A percentile compares a stretch with the other conserved stretches of the same genome.
Evolutionary conservation across 2,329 filamentous ascomycete genomes (phyloP).

Genomic region (Purpureocillium lavendulum): DNA sequence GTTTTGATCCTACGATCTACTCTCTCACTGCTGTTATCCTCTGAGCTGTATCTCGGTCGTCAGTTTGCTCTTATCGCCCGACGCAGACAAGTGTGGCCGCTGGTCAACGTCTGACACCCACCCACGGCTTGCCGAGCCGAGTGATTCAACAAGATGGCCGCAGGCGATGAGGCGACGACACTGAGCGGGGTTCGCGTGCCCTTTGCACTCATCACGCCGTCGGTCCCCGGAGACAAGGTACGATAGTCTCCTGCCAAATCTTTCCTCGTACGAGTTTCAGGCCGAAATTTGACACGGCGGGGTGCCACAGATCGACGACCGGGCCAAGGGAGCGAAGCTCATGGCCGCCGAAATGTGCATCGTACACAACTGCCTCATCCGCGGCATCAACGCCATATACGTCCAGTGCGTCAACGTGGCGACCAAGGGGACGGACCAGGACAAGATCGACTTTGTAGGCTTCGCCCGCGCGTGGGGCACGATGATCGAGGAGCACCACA

Average conservation of each 20-base stretch:
- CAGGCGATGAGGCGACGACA: no score
- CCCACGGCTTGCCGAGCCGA: no score
- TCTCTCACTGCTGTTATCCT: no score
- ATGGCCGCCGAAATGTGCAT: conserved; percentile 22
- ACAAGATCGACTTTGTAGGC: conserved; percentile 22
- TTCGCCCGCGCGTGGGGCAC: conserved; percentile 23
- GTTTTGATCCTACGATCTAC: no score
- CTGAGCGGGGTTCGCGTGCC: no score
- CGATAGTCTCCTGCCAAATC: no score
- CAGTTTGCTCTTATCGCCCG: no score
- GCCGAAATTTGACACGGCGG: not conserved
- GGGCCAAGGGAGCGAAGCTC: conserved; percentile 10
- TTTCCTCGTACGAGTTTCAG: no score
- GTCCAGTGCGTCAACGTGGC: conserved; percentile 25
- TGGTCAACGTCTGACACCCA: no score
- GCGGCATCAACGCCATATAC: conserved; percentile 29
- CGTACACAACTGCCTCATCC: conserved; percentile 26
- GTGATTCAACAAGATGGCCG: no score
- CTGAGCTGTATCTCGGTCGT: no score
- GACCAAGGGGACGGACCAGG: conserved; percentile 14
- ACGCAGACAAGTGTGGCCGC: no score
- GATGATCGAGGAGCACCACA: conserved; percentile 28
- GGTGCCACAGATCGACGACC: conserved; percentile 7
- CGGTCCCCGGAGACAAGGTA: not conserved
- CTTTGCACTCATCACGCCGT: not conserved